Conservation (phyloP, 1,284 basidiomycete genomes). For the Rhodotorula glutinis region DNA sequence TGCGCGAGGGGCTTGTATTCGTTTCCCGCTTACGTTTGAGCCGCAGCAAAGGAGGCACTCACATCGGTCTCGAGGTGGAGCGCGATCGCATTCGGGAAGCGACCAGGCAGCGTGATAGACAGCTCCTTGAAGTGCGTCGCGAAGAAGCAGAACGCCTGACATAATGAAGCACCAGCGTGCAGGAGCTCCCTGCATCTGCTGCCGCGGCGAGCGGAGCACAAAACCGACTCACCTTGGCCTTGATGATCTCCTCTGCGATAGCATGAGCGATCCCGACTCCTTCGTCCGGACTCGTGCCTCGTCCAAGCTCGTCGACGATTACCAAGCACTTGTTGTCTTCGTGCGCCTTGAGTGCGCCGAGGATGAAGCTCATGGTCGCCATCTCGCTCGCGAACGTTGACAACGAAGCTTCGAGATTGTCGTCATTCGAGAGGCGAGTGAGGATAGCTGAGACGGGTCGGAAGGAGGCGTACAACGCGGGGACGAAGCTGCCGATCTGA, state of each 20-base stretch:
- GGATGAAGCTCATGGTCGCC: conserved; percentile 81
- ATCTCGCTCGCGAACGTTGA: conserved; percentile 93
- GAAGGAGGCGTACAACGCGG: conserved; percentile 71
- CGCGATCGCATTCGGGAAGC: conserved; percentile 52
- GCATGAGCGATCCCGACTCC: conserved; percentile 84
- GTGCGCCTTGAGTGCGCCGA: conserved; percentile 54
- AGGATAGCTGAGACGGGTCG: conserved; percentile 79
- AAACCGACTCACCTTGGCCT: conserved; percentile 55
- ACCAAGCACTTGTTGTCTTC: conserved; percentile 61
- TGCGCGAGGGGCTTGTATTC: neutral
- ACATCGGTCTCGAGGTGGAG: conserved; percentile 79
- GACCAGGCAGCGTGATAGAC: conserved; percentile 46
- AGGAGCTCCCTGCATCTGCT: neutral
- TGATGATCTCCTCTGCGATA: conserved; percentile 80
- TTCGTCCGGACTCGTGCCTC: conserved; percentile 45
- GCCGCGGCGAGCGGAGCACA: neutral
- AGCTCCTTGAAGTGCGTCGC: conserved; percentile 69
- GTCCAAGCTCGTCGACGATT: conserved; percentile 82
- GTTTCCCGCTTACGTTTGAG: neutral
- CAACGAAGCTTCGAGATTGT: conserved; percentile 69
- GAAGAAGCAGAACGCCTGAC: conserved; percentile 78
- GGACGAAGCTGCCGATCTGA: conserved; percentile 55
- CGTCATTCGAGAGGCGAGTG: conserved; percentile 85
- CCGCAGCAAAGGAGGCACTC: conserved; percentile 18
- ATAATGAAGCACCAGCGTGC: neutral